Base-by-base conservation (phyloP, 148 eudicot genomes). In the Vaccinium myrtillus region DNA sequence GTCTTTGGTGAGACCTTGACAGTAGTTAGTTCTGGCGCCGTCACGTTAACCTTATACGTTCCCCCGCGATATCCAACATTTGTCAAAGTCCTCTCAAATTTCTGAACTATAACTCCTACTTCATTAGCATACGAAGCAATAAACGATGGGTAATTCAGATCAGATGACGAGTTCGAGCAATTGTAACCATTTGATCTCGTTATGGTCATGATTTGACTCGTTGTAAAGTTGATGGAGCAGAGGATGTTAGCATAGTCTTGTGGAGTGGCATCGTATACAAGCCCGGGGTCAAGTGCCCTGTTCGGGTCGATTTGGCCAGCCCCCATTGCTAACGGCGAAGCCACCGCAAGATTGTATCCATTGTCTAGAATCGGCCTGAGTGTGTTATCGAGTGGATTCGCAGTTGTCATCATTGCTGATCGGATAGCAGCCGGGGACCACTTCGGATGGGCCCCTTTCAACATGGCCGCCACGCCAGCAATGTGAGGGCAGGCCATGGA, bases 61-160 rank as follows among this genome's bases (percentile, higher is more conserved):
- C 74, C 82, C 13, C 79, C 87, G 14, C 84, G 80, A 7, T 54
- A 73, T 8, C 87, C 89, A 5, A 89, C 89, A 58, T 89, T 87
- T 0, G 89, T 89, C 16, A 89, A 78, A 1, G 89, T 89, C 84
- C 91, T 85, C 84, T 12, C 25, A 70, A 87, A 85, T 15, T 23
- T 83, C n/a, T n/a, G 81, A 7, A 54, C 67, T 0, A 59, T 1
- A 18, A 0, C 18, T 2, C 32, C 51, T 13, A 18, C 77, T 23
- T 73, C 25, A 6, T 82, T 56, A 9, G 4, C 36, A 59, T 78
- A 79, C 23, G 83, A 25, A 11, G 83, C 87, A 27, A 88, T 83
- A 39, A 90, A 90, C 0, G 90, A 88, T 1, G 91, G 91, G 77
- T 90, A 88, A 21, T 90, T 90, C 14, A 90, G 86, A 75, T 90